Evolutionary conservation across 2,329 filamentous ascomycete genomes (phyloP).

Genomic region (Apiospora sp.): DNA sequence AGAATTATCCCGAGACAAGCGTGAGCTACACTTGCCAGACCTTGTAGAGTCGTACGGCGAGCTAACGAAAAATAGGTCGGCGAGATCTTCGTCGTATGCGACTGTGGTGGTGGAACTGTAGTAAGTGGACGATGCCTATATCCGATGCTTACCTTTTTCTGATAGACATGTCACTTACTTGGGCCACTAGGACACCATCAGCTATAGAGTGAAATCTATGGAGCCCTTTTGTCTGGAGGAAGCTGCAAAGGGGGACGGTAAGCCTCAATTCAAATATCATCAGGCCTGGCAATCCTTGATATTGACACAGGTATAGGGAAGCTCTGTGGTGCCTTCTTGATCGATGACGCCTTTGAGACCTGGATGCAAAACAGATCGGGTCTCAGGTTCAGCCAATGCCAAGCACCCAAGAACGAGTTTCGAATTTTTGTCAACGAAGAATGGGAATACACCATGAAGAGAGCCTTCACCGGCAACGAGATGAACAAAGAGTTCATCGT

Average conservation of each 20-base stretch:
- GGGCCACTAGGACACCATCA: neutral
- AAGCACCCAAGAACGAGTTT: neutral
- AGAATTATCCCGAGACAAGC: neutral
- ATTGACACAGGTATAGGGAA: neutral
- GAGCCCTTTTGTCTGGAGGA: neutral
- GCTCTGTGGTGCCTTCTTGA: neutral
- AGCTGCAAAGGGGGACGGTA: neutral
- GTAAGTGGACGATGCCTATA: neutral
- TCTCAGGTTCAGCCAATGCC: neutral
- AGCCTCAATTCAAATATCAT: neutral
- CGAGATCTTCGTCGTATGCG: constrained; percentile 40
- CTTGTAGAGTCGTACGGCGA: constrained; percentile 39
- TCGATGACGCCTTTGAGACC: neutral
- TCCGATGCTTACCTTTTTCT: too few relatives aligned
- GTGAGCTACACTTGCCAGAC: accelerated
- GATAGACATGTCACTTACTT: neutral
- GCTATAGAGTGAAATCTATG: neutral
- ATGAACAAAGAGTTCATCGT: neutral
- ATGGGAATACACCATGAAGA: constrained; percentile 12
- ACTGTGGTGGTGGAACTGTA: constrained; percentile 36
- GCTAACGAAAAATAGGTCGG: constrained; percentile 34
- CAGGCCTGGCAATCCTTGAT: too few relatives aligned
- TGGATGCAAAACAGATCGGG: neutral
- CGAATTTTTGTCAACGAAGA: neutral
- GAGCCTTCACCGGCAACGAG: neutral